Base-by-base conservation (phyloP, 768 basidiomycete genomes). In the Lactarius akahatsu region DNA sequence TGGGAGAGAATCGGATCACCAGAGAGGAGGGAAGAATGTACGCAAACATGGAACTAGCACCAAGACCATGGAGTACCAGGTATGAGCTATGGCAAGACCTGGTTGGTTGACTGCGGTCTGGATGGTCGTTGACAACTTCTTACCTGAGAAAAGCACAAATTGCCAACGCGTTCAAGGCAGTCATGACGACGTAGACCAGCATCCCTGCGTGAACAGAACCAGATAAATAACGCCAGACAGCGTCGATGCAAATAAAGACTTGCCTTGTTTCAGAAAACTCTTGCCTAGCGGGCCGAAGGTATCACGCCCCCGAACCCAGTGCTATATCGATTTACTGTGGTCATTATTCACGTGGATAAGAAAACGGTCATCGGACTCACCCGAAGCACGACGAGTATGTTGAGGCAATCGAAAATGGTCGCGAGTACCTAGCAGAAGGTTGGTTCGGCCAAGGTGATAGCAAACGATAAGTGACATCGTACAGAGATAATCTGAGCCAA, bases 211-310 rank as follows among this genome's bases (percentile, higher is more conserved):
- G 58, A 43, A 32, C 40, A 28, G 30, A 2, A n/a, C 28, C 30
- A 32, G 57, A 8, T 28, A 28, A 28, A 28, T 28, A 28, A 28
- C 26, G 2, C 30, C 30, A 30, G 30, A 3, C 30, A 30, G 30
- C 34, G 7, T 10, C 34, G 34, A 34, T 10, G 34, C 34, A 34
- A 34, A 34, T 34, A 34, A 34, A 23, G 41, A 38, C 66, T 4
- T 58, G 47, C 69, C 69, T 65, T 70, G 69, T 57, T 65, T 67
- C 38, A 70, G 41, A 52, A 70, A 69, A 56, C 59, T 64, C 41
- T 60, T 32, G 34, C 68, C 68, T 26, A 70, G 61, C 13, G 61
- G 60, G 16, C 67, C 64, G 18, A 56, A 47, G 16, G 58, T 41
- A 41, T 61, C 66, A 9, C 43, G 70, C 40, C 62, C 45, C 9